These are phyloP conservation scores for Mrakia frigida DNA, from an alignment of 768 basidiomycete species.

Conservation along the genomic window DNA sequence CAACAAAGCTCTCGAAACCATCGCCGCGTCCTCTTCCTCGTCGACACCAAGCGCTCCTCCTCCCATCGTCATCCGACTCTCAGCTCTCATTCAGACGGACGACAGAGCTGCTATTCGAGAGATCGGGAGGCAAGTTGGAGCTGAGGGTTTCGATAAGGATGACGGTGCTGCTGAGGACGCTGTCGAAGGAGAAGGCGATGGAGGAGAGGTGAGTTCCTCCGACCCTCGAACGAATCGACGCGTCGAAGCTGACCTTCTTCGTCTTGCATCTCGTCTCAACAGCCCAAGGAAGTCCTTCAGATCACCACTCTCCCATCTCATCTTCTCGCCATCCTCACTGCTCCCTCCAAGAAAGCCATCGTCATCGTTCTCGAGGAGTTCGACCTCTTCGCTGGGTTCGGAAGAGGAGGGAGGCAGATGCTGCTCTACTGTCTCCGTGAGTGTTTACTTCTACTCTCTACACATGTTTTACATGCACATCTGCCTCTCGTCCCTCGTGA, in stretches of 20 bases:
- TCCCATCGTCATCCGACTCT: constrained; percentile 51
- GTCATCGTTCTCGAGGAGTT: constrained; percentile 84
- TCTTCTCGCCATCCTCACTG: constrained; percentile 43
- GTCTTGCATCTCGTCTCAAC: background rate
- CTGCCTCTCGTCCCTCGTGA: no score
- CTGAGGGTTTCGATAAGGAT: constrained; percentile 41
- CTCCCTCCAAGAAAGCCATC: constrained; percentile 54
- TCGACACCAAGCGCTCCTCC: constrained; percentile 36
- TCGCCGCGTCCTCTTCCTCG: background rate
- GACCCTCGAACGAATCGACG: background rate
- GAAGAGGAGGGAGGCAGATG: constrained; percentile 76
- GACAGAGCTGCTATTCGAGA: constrained; percentile 89
- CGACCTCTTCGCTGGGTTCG: constrained; percentile 75
- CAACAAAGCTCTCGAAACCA: constrained; percentile 29
- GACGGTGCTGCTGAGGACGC: background rate
- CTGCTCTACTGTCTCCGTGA: constrained; percentile 78
- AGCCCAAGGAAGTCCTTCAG: constrained; percentile 11
- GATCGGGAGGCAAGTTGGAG: constrained; percentile 73
- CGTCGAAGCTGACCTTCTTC: no score
- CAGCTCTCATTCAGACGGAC: constrained; percentile 75
- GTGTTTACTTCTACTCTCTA: constrained; percentile 30
- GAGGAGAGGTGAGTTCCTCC: constrained; percentile 37
- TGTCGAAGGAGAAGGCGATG: background rate
- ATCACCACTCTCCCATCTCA: constrained; percentile 60
- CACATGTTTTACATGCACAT: no score